A percentile compares a stretch with the other conserved stretches of the same genome.
Conservation (phyloP, 495 filamentous ascomycete genomes). For the Viridothelium virens region DNA sequence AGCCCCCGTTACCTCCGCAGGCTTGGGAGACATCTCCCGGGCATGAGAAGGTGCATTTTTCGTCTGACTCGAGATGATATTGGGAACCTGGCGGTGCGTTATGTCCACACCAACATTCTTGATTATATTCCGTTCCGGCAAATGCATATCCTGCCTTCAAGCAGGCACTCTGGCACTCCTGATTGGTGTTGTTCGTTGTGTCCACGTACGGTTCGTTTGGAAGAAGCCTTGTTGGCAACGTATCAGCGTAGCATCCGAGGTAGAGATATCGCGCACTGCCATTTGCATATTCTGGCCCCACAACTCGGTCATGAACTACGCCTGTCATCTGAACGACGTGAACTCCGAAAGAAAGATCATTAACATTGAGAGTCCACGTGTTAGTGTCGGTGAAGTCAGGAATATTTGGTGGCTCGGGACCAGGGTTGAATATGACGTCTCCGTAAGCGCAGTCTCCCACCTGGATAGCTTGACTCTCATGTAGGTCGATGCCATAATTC, state of each 20-base stretch:
- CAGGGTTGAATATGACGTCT: slow-evolving; percentile 31
- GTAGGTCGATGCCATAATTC: slow-evolving; percentile 28
- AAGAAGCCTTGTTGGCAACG: background rate
- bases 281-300: slow-evolving; percentile 29
- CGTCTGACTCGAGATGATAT: slow-evolving; percentile 27
- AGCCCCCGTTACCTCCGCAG: slow-evolving; percentile 39
- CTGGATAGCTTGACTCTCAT: slow-evolving; percentile 31
- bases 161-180: slow-evolving; percentile 21
- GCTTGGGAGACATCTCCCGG: slow-evolving; percentile 33
- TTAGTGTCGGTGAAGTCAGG: slow-evolving; percentile 25
- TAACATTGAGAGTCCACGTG: slow-evolving; percentile 39
- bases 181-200: slow-evolving; percentile 15
- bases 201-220: slow-evolving; percentile 9
- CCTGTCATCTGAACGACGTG: slow-evolving; percentile 34
- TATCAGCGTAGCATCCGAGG: slow-evolving; percentile 31
- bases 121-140: slow-evolving; percentile 45
- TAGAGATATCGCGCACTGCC: slow-evolving; percentile 29
- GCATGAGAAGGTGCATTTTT: slow-evolving; percentile 34
- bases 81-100: slow-evolving; percentile 26
- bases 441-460: slow-evolving; percentile 27
- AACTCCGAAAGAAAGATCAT: slow-evolving; percentile 37
- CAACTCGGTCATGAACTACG: slow-evolving; percentile 22
- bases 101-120: slow-evolving; percentile 42
- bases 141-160: slow-evolving; percentile 35
- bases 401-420: slow-evolving; percentile 26